Percentiles rank a stretch among this genome's conserved stretches.
Conservation (phyloP, 164 flowering plant species). For the Chimonanthus salicifolius region DNA sequence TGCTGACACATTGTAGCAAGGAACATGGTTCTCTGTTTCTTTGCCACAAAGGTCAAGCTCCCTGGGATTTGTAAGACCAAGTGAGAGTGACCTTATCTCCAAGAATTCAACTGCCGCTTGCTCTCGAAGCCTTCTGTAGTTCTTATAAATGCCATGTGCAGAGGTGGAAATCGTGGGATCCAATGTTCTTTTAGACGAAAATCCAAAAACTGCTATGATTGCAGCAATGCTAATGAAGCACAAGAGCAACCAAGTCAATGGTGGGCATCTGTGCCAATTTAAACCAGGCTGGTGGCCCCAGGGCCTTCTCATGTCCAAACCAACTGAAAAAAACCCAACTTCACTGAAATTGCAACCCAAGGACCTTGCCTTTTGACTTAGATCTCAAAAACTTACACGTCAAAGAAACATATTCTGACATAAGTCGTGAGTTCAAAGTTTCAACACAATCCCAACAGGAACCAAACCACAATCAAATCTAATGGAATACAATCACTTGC, state of each 20-base stretch:
- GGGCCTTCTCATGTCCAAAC: slow-evolving; percentile 66
- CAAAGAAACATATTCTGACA: background rate
- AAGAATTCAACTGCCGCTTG: slow-evolving; percentile 61
- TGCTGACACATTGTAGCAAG: slow-evolving; percentile 79
- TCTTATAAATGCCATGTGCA: slow-evolving; percentile 41
- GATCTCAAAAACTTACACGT: background rate
- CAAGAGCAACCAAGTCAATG: slow-evolving; percentile 58
- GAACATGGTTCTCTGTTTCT: slow-evolving; percentile 78
- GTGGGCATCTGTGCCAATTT: slow-evolving; percentile 52
- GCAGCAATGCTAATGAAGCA: slow-evolving; percentile 53
- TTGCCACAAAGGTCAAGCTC: slow-evolving; percentile 79
- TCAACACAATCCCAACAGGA: background rate
- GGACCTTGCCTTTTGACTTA: background rate
- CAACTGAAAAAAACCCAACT: background rate
- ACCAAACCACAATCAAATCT: background rate
- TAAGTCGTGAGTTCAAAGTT: background rate
- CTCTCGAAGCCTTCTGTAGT: slow-evolving; percentile 73
- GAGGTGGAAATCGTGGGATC: slow-evolving; percentile 26
- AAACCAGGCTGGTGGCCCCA: slow-evolving; percentile 45
- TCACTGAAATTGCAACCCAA: background rate
- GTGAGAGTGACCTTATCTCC: slow-evolving; percentile 55
- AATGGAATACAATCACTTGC: background rate
- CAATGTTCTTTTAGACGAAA: slow-evolving; percentile 43
- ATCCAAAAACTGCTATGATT: slow-evolving; percentile 52
- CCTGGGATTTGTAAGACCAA: slow-evolving; percentile 33